A percentile compares a stretch with the other conserved stretches of the same genome.
Evolutionary conservation across 495 filamentous ascomycete species (phyloP).

Genomic region (Aspergillus carlsbadensis): DNA sequence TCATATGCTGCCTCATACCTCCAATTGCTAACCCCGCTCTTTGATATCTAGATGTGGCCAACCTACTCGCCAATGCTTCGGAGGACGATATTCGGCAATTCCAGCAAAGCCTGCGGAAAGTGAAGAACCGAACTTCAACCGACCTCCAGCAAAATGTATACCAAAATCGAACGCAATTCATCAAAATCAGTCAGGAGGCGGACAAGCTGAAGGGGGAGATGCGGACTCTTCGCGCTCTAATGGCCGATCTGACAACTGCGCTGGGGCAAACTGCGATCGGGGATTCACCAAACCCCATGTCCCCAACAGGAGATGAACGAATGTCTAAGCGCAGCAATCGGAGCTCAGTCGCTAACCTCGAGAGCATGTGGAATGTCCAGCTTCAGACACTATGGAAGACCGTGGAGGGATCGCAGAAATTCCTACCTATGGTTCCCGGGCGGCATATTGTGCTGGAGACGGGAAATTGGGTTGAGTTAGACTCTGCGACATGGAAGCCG

Average conservation of each 20-base stretch:
- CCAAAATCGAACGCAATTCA: constrained; percentile 97
- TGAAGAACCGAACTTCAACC: constrained; percentile 78
- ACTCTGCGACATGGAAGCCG: constrained; percentile 94
- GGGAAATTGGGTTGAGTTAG: constrained; percentile 89
- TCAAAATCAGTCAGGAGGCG: constrained; percentile 98
- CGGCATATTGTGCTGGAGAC: constrained; percentile 91
- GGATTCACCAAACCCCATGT: constrained; percentile 42
- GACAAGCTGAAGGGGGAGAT: constrained; percentile 97
- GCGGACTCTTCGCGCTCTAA: constrained; percentile 80
- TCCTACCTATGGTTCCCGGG: constrained; percentile 84
- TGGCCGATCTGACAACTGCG: constrained; percentile 83
- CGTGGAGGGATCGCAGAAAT: constrained; percentile 96
- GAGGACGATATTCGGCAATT: constrained; percentile 89
- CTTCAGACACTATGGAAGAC: constrained; percentile 81
- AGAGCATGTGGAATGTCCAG: constrained; percentile 91
- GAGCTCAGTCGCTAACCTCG: constrained; percentile 82
- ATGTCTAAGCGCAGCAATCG: constrained; percentile 49
- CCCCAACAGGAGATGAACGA: constrained; percentile 48
- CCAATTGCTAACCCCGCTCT: constrained; percentile 1
- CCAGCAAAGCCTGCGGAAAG: constrained; percentile 69
- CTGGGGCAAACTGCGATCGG: constrained; percentile 66
- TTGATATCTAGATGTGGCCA: constrained; percentile 62
- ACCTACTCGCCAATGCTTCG: constrained; percentile 83
- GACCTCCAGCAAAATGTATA: constrained; percentile 96
- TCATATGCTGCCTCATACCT: neutral